A percentile compares a stretch with the other conserved stretches of the same genome.
phyloP scores from a whole-genome alignment of 2,329 filamentous ascomycete genomes.

The Fonsecaea nubica region DNA sequence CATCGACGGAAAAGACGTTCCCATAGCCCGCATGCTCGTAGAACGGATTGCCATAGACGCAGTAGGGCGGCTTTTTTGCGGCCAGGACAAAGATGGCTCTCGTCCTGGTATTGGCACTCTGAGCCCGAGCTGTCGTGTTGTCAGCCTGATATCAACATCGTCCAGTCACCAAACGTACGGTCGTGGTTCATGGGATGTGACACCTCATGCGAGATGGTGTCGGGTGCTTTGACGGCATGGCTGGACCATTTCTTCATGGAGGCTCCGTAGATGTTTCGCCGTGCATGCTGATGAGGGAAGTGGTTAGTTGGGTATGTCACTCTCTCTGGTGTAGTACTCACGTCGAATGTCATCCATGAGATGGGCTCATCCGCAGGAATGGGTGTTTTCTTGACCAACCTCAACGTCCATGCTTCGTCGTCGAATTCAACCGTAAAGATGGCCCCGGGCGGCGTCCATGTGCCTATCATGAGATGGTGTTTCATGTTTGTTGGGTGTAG shows the following conservation, averaged over 20 bases:
- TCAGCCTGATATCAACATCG: constrained; percentile 25
- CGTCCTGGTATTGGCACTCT: constrained; percentile 75
- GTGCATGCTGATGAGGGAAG: constrained; percentile 66
- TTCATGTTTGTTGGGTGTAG: constrained; percentile 10
- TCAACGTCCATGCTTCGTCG: constrained; percentile 75
- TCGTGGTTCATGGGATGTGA: constrained; percentile 79
- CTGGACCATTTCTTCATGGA: constrained; percentile 95
- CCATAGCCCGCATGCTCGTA: constrained; percentile 84
- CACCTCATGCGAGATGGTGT: constrained; percentile 74
- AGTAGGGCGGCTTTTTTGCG: constrained; percentile 76
- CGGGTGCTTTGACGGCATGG: constrained; percentile 76
- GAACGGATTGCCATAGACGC: constrained; percentile 88
- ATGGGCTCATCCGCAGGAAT: constrained; percentile 86
- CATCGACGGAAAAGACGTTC: constrained; percentile 65
- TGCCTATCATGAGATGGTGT: constrained; percentile 90
- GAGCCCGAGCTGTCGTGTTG: constrained; percentile 53
- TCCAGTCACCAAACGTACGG: constrained; percentile 54
- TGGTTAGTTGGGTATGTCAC: background rate
- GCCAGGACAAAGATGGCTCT: constrained; percentile 88
- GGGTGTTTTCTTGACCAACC: constrained; percentile 78
- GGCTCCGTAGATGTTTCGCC: constrained; percentile 85
- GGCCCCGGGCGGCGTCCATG: constrained; percentile 86
- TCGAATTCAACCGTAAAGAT: constrained; percentile 91
- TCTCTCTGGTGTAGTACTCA: constrained; percentile 52
- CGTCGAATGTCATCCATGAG: constrained; percentile 91